Evolutionary conservation across 345 rosid genomes (phyloP), one percentile per base, ranked within the genome.

Genomic region (Citrus maxima): DNA sequence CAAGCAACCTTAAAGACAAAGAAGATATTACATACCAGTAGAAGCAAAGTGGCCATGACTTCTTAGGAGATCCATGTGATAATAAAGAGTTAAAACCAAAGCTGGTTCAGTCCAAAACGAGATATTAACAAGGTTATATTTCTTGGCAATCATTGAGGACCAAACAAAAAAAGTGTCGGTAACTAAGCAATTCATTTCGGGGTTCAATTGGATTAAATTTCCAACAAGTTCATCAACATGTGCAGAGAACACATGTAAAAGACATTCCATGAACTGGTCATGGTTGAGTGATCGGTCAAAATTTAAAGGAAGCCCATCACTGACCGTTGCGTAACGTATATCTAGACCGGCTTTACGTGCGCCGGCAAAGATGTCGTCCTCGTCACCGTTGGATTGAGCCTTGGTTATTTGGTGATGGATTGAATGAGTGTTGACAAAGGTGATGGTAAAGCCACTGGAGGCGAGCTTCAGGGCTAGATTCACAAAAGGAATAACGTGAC

Each of bases 81-180:
- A 86, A 74, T 93, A 93, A 7, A 93, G 83, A 25, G 88, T 78
- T 10, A 91, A 85, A 22, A 91, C 97, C 70, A 91, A 69, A 77
- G 97, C 97, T 66, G 97, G 87, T 81, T 94, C 93, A 3, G 96
- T 93, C 97, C 98, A 94, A 77, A 89, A 91, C 2, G 98, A 91
- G 51, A 94, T 86, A 80, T 87, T 78, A 24, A 93, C 82, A 79
- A 91, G 85, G 7, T 90, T 86, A 28, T 86, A 87, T 80, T 91
- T 95, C 73, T 74, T 84, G 0, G 97, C 93, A 37, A 93, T 81
- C 84, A 81, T 74, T 2, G 94, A 89, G 21, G 96, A 88, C 97
- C 97, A 91, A 0, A 88, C 96, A 16, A 76, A 91, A 84, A 91
- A 93, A 2, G 96, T 90, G 67, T 94, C 97, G 1, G 89, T 86